Conservation (phyloP, 306 rosid genomes). For the Lagenaria siceraria region DNA sequence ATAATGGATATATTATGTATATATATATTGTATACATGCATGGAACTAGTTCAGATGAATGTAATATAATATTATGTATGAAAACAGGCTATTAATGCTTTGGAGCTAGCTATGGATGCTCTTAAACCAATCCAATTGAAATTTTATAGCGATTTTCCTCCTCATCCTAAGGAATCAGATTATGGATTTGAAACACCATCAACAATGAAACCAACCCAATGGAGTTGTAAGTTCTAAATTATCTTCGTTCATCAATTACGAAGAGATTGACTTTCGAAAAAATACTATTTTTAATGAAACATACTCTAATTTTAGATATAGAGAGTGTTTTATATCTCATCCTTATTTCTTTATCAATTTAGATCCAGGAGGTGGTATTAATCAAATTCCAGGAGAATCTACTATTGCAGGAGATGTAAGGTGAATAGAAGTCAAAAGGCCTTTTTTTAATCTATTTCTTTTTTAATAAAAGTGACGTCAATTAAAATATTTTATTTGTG, state of each 20-base stretch:
- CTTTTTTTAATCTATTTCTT: background rate
- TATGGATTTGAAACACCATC: constrained; percentile 89
- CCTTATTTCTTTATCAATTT: constrained; percentile 2
- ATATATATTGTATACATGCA: too few relatives aligned
- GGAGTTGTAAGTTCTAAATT: constrained; percentile 61
- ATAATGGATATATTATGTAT: background rate
- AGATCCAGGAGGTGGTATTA: constrained; percentile 95
- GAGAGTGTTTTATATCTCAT: background rate
- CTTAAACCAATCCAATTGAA: constrained; percentile 63
- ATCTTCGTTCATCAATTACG: too few relatives aligned
- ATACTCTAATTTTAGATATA: too few relatives aligned
- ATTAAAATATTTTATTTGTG: background rate
- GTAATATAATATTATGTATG: background rate
- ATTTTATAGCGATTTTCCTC: constrained; percentile 80
- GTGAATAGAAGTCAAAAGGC: constrained; percentile 20
- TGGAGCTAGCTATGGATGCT: constrained; percentile 91
- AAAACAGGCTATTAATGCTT: constrained; percentile 79
- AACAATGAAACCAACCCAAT: constrained; percentile 97
- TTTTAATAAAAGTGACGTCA: background rate
- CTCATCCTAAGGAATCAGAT: constrained; percentile 71
- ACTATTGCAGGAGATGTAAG: constrained; percentile 92
- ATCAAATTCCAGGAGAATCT: constrained; percentile 91
- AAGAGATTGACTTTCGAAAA: too few relatives aligned
- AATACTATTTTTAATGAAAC: too few relatives aligned
- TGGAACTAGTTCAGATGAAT: too few relatives aligned